Percentiles rank a stretch among this genome's conserved stretches.
phyloP scores from a whole-genome alignment of 2,329 filamentous ascomycete genomes.

The Colletotrichum godetiae region DNA sequence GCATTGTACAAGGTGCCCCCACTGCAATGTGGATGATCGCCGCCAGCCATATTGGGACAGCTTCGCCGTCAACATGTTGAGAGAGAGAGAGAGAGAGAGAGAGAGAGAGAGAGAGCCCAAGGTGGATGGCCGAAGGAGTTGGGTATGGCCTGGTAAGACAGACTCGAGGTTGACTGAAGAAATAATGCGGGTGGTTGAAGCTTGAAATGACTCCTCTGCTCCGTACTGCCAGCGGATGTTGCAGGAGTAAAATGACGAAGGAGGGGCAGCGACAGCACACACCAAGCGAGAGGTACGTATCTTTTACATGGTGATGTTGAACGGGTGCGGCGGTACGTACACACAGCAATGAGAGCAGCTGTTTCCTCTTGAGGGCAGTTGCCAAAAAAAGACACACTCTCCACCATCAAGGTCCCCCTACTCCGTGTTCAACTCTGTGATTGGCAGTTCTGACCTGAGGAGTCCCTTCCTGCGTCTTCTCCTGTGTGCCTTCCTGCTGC shows the following conservation, averaged over 20 bases:
- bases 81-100: neutral
- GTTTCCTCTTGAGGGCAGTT: neutral
- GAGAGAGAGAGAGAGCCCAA: neutral
- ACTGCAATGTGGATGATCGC: neutral
- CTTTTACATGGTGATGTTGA: neutral
- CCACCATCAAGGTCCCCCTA: neutral
- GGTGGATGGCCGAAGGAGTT: neutral
- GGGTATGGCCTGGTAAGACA: neutral
- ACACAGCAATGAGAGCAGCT: too few relatives aligned
- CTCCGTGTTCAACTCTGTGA: neutral
- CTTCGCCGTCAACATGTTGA: neutral
- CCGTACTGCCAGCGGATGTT: neutral
- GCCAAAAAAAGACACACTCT: slow-evolving; percentile 22
- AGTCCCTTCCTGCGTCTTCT: neutral
- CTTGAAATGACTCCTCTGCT: neutral
- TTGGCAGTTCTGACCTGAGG: neutral
- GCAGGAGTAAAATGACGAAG: neutral
- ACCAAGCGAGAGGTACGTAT: neutral
- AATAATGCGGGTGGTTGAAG: neutral
- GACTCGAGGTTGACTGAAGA: neutral
- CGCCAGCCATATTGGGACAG: neutral
- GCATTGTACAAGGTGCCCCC: neutral
- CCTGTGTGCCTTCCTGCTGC: too few relatives aligned
- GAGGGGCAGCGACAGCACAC: slow-evolving; percentile 3
- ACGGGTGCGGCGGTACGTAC: neutral